Percentiles rank a stretch among this genome's conserved stretches.
These are phyloP conservation scores for Prinsepia uniflora DNA, from an alignment of 306 rosid genomes.

Conservation along the genomic window DNA sequence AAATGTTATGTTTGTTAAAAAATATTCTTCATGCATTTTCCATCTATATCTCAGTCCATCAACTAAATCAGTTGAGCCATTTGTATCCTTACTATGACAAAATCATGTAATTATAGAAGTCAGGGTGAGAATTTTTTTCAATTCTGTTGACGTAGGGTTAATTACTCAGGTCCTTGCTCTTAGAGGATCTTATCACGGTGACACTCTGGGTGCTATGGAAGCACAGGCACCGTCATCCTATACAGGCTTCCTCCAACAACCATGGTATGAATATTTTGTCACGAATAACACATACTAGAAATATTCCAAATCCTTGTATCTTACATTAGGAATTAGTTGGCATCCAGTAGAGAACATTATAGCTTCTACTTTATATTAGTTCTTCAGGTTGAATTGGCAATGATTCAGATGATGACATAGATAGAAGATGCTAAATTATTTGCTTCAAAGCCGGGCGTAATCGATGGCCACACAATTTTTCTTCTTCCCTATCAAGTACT, in stretches of 20 bases:
- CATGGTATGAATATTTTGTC: constrained; percentile 52
- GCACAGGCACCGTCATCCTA: constrained; percentile 95
- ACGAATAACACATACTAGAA: not conserved
- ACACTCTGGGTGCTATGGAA: constrained; percentile 98
- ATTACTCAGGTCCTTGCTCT: constrained; percentile 81
- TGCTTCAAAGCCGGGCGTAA: not conserved
- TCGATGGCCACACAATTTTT: not conserved
- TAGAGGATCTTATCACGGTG: constrained; percentile 90
- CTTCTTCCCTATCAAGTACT: not conserved
- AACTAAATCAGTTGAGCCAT: too few relatives aligned
- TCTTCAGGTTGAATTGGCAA: not conserved
- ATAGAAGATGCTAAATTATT: not conserved
- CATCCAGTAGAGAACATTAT: not conserved
- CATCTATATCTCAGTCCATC: too few relatives aligned
- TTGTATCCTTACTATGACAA: too few relatives aligned
- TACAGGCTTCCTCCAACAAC: constrained; percentile 97
- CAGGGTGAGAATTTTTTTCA: not conserved
- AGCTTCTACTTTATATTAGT: not conserved
- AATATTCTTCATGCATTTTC: not conserved
- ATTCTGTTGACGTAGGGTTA: constrained; percentile 20
- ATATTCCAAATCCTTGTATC: not conserved
- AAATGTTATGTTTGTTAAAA: not conserved
- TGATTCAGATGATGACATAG: not conserved
- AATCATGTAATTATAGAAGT: not conserved
- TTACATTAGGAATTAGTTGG: constrained; percentile 13